These are phyloP conservation scores for Epichloe aotearoae DNA, from an alignment of 2,329 filamentous ascomycete genomes.

Conservation along the genomic window DNA sequence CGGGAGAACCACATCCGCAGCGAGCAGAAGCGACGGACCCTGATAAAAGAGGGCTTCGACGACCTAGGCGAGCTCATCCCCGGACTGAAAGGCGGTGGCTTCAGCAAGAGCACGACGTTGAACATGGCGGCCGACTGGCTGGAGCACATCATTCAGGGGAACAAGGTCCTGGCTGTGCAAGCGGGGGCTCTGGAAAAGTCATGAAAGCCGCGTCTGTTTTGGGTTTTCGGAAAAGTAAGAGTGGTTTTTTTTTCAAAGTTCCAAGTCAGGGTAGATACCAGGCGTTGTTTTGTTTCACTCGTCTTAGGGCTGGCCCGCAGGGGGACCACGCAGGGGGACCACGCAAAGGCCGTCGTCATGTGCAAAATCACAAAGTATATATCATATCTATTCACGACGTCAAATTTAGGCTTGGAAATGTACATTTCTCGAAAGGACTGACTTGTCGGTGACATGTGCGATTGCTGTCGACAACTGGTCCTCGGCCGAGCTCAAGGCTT, in stretches of 20 bases:
- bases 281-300: not conserved
- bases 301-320: too few species aligned
- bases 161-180: slow-evolving; percentile 37
- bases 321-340: not conserved
- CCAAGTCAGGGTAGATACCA: slow-evolving; percentile 1
- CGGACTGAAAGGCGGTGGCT: slow-evolving; percentile 56
- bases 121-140: slow-evolving; percentile 65
- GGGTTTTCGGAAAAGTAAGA: not conserved
- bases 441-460: too few species aligned
- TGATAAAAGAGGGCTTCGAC: slow-evolving; percentile 73
- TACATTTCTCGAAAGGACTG: not conserved
- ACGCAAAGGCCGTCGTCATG: not conserved
- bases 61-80: slow-evolving; percentile 68
- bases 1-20: slow-evolving; percentile 77
- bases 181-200: not conserved
- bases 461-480: too few species aligned
- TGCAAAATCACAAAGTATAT: not conserved
- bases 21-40: slow-evolving; percentile 71
- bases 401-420: not conserved
- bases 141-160: slow-evolving; percentile 58
- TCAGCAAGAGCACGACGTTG: slow-evolving; percentile 74
- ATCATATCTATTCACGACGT: not conserved
- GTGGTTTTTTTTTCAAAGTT: not conserved
- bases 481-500: too few species aligned
- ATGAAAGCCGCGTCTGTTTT: not conserved